Base-by-base conservation (phyloP, 352 stramenopile species). In the Sclerospora graminicola region DNA sequence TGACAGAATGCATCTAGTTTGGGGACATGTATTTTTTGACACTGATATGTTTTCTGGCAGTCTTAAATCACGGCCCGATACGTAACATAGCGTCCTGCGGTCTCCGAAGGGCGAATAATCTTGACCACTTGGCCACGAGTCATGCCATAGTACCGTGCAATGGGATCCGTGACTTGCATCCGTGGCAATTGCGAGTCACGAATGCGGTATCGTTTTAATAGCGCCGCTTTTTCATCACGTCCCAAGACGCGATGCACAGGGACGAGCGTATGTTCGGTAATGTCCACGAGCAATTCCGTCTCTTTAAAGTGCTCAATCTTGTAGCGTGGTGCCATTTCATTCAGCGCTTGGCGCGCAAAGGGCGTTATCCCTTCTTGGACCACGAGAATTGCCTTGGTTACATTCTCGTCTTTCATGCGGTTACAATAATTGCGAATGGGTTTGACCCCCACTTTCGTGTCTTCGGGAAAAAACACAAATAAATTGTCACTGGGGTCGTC, bases 91-190 rank as follows among this genome's bases (percentile, higher is more conserved):
- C 96, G 86, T 11, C 97, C 97, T 32, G 97, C 97, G 28, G 97
- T 99, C 69, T 99, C 97, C 59, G 81, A 97, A 11, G 95, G 95
- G 54, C 97, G 84, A 66, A 99, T 98, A 73, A 99, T 99, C 72
- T 99, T 99, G 27, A 99, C 96, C 30, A 99, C 96, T 54, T 99
- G 80, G 20, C 95, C 95, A 45, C 92, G 82, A 43, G 92, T 91
- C 84, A 99, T 96, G 36, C 80, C 80, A 46, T 90, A 92, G 78
- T 99, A 99, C 38, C 96, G 79, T 21, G 96, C 95, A 30, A 99
- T 97, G 21, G 97, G 97, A 82, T 99, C 97, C 42, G 93, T 97
- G 5, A 93, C 78, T 65, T 99, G 96, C 78, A 99, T 99, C 30
- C 97, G 82, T 24, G 97, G 97, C 29, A 99, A 80, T 69, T 99